phyloP scores from a whole-genome alignment of 768 basidiomycete genomes.

The Termitomyces sp. region DNA sequence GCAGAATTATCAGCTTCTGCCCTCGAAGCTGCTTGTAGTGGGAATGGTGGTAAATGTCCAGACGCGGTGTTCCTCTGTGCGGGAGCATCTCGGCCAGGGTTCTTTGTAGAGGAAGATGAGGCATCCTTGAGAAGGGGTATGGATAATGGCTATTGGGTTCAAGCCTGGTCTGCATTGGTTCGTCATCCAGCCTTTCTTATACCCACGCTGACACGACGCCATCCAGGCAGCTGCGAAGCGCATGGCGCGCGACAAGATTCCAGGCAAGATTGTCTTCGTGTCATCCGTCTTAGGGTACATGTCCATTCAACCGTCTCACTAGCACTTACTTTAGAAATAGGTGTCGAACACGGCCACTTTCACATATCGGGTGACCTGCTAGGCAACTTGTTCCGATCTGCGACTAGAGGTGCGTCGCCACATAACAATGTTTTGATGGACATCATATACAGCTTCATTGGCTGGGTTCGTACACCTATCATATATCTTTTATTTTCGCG shows the following conservation, averaged over 20 bases:
- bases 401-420: conserved; percentile 63
- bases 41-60: conserved; percentile 56
- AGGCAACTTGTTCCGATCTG: conserved; percentile 63
- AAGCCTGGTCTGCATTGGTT: conserved; percentile 58
- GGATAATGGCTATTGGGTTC: conserved; percentile 44
- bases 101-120: conserved; percentile 69
- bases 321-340: conserved; percentile 28
- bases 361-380: conserved; percentile 79
- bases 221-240: conserved; percentile 62
- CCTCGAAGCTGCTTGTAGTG: conserved; percentile 53
- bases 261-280: conserved; percentile 75
- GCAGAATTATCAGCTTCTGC: conserved; percentile 55
- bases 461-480: conserved; percentile 35
- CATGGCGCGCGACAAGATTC: conserved; percentile 52
- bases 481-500: not conserved
- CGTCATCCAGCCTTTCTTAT: conserved; percentile 30
- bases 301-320: too few relatives aligned
- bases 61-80: conserved; percentile 82
- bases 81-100: conserved; percentile 66
- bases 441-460: conserved; percentile 38
- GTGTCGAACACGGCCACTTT: conserved; percentile 67
- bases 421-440: conserved; percentile 61
- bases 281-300: conserved; percentile 78
- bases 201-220: conserved; percentile 25
- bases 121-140: conserved; percentile 49